These are phyloP conservation scores for Pyrus betulifolia DNA, from an alignment of 306 rosid genomes.

Conservation along the genomic window DNA sequence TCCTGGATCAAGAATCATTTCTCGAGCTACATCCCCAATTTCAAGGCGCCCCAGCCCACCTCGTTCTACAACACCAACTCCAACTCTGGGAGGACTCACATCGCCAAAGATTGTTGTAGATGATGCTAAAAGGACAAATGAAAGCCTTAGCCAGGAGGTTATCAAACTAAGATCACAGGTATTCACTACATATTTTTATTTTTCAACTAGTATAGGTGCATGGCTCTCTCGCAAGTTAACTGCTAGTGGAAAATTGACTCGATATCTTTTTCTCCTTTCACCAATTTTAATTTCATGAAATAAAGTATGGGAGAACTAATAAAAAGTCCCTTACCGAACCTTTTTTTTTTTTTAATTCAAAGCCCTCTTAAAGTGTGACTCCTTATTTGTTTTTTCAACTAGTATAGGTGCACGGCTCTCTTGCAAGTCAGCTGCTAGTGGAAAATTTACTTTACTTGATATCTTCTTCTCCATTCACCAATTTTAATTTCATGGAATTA, in stretches of 20 bases:
- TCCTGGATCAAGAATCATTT: slow-evolving; percentile 99
- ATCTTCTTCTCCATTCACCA: background rate
- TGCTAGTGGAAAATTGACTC: background rate
- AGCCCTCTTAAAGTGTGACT: no score
- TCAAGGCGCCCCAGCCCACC: slow-evolving; percentile 99
- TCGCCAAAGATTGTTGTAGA: slow-evolving; percentile 85
- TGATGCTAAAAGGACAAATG: slow-evolving; percentile 81
- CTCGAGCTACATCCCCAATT: slow-evolving; percentile 97
- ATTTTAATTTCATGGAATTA: background rate
- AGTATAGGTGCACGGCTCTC: no score
- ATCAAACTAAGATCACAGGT: slow-evolving; percentile 90
- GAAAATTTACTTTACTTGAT: background rate
- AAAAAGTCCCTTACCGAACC: no score
- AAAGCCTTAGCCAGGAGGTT: slow-evolving; percentile 93
- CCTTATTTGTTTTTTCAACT: no score
- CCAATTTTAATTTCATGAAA: background rate
- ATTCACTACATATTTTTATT: background rate
- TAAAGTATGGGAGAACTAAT: background rate
- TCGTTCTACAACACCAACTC: slow-evolving; percentile 98
- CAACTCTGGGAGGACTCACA: slow-evolving; percentile 94
- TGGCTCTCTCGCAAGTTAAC: background rate
- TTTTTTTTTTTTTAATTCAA: no score
- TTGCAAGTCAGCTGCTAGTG: no score
- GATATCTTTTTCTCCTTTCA: background rate
- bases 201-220: background rate